These are phyloP conservation scores for Plasmodium sp. DNA, from an alignment of 169 alveolate species.

Conservation along the genomic window DNA sequence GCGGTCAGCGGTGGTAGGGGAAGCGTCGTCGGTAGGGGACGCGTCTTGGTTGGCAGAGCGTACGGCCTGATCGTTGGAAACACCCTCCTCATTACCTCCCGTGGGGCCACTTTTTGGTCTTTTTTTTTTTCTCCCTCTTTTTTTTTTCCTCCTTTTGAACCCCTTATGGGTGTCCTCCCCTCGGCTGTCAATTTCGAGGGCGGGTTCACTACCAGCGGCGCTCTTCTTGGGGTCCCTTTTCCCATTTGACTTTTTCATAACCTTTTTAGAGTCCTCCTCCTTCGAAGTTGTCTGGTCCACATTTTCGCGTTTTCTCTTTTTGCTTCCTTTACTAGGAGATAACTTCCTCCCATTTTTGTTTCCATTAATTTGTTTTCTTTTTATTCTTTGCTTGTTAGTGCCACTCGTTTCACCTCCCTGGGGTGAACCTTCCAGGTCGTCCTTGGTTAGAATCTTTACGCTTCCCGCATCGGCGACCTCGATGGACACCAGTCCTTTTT, in stretches of 20 bases:
- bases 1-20: not conserved
- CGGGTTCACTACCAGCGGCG: not conserved
- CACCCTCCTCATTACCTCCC: not conserved
- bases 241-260: not conserved
- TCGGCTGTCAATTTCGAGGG: not conserved
- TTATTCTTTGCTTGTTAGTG: not conserved
- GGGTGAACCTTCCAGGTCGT: not conserved
- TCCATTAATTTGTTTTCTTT: not conserved
- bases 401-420: not conserved
- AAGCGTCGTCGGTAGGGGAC: no score
- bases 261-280: not conserved
- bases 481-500: slow-evolving; percentile 60
- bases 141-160: not conserved
- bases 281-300: not conserved
- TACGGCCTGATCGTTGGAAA: not conserved
- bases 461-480: slow-evolving; percentile 13
- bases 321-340: not conserved
- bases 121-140: not conserved
- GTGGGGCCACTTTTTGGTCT: not conserved
- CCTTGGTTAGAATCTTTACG: slow-evolving; percentile 14
- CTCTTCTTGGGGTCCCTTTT: not conserved
- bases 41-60: not conserved
- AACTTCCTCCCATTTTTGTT: not conserved
- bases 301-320: not conserved
- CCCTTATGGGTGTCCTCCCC: not conserved